Evolutionary conservation across 345 rosid species (phyloP).

Genomic region (Rhodamnia rubescens): DNA sequence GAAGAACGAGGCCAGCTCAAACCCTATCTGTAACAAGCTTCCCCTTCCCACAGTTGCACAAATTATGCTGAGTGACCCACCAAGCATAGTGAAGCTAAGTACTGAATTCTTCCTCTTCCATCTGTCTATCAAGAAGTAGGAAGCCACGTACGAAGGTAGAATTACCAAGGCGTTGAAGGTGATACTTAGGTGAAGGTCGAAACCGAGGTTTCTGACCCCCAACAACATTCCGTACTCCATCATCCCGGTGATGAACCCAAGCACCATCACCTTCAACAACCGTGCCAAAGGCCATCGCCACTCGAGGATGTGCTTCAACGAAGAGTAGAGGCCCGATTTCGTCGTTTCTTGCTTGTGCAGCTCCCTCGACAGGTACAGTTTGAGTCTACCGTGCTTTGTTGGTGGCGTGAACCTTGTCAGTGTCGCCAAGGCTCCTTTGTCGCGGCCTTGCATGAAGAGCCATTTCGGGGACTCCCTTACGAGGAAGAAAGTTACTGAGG

Average conservation of each 20-base stretch:
- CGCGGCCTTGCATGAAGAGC: constrained; percentile 32
- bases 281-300: constrained; percentile 8
- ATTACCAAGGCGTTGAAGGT: constrained; percentile 21
- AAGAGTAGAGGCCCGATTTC: neutral
- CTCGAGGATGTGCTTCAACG: constrained; percentile 1
- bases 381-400: neutral
- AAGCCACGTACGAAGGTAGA: constrained; percentile 19
- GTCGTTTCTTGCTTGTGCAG: neutral
- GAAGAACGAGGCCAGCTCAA: constrained; percentile 43
- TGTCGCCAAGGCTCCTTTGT: constrained; percentile 18
- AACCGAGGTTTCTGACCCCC: constrained; percentile 26
- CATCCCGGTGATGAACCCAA: constrained; percentile 29
- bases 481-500: constrained; percentile 10
- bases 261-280: constrained; percentile 11
- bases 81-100: constrained; percentile 5
- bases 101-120: constrained; percentile 23
- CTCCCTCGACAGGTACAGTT: neutral
- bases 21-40: constrained; percentile 10
- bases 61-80: constrained; percentile 24
- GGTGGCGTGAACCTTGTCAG: constrained; percentile 1
- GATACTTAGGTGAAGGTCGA: constrained; percentile 25
- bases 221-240: constrained; percentile 32
- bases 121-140: constrained; percentile 17
- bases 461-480: constrained; percentile 44
- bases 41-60: constrained; percentile 7